Percentiles rank a stretch among this genome's conserved stretches.
phyloP scores from a whole-genome alignment of 169 alveolate species.

The Plasmodium adleri region DNA sequence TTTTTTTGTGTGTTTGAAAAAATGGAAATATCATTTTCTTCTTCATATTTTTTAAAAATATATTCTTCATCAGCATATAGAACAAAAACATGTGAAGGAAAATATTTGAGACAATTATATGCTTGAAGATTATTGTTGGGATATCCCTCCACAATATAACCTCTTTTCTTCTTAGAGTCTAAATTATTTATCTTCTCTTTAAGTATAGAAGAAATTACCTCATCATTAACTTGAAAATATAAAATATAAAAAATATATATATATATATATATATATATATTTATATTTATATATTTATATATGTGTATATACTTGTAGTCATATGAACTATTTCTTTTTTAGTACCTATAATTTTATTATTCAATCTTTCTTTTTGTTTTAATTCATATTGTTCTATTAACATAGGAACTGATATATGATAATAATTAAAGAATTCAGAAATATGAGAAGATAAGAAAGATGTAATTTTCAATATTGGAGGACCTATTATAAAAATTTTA shows the following conservation, averaged over 20 bases:
- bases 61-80: conserved; percentile 65
- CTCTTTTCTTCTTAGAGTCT: conserved; percentile 51
- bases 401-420: conserved; percentile 18
- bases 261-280: too few relatives aligned
- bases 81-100: conserved; percentile 52
- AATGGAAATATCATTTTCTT: conserved; percentile 26
- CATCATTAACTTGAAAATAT: conserved; percentile 42
- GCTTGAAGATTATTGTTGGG: conserved; percentile 62
- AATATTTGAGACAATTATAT: conserved; percentile 44
- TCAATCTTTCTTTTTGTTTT: not conserved
- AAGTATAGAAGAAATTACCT: conserved; percentile 35
- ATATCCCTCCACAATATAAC: conserved; percentile 52
- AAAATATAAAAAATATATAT: not conserved
- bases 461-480: conserved; percentile 63
- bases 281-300: too few relatives aligned
- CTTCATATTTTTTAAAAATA: conserved; percentile 48
- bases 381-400: conserved; percentile 9
- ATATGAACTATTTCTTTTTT: not conserved
- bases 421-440: conserved; percentile 33
- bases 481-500: conserved; percentile 68
- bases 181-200: conserved; percentile 31
- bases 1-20: conserved; percentile 12
- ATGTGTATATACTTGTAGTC: not conserved
- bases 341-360: conserved; percentile 44
- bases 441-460: conserved; percentile 46